Conservation (phyloP, 495 filamentous ascomycete genomes). For the Aspergillus bridgeri region DNA sequence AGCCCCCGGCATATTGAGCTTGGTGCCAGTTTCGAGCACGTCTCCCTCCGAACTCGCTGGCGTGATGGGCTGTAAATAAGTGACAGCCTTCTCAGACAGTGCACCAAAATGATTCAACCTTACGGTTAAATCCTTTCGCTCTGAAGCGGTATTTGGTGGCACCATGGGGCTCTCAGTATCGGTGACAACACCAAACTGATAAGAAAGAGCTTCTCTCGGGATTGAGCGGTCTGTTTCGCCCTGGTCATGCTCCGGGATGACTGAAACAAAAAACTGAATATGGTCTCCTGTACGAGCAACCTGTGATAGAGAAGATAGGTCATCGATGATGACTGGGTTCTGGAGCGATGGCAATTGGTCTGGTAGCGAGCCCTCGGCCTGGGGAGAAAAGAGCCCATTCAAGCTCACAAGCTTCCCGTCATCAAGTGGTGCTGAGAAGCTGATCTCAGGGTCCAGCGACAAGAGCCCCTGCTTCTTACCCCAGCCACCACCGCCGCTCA, state of each 20-base stretch:
- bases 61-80: slow-evolving; percentile 32
- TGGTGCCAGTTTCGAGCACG: slow-evolving; percentile 26
- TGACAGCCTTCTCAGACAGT: slow-evolving; percentile 49
- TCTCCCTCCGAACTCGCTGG: slow-evolving; percentile 3
- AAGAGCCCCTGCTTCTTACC: slow-evolving; percentile 79
- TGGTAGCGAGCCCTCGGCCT: slow-evolving; percentile 5
- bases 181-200: slow-evolving; percentile 33
- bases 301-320: slow-evolving; percentile 41
- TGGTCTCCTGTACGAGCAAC: slow-evolving; percentile 46
- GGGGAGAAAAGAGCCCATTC: slow-evolving; percentile 22
- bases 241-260: slow-evolving; percentile 16
- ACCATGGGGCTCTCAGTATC: slow-evolving; percentile 18
- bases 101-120: slow-evolving; percentile 44
- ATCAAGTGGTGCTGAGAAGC: slow-evolving; percentile 22
- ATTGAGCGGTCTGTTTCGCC: background rate
- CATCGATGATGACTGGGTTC: slow-evolving; percentile 25
- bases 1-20: slow-evolving; percentile 42
- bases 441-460: slow-evolving; percentile 71
- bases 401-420: slow-evolving; percentile 14
- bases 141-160: slow-evolving; percentile 7
- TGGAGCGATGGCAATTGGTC: slow-evolving; percentile 22
- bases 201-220: slow-evolving; percentile 18
- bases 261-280: slow-evolving; percentile 48
- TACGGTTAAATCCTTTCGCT: slow-evolving; percentile 22
- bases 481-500: slow-evolving; percentile 91